A percentile compares a stretch with the other conserved stretches of the same genome.
Evolutionary conservation across 768 basidiomycete species (phyloP).

Genomic region (Kwoniella shandongensis): DNA sequence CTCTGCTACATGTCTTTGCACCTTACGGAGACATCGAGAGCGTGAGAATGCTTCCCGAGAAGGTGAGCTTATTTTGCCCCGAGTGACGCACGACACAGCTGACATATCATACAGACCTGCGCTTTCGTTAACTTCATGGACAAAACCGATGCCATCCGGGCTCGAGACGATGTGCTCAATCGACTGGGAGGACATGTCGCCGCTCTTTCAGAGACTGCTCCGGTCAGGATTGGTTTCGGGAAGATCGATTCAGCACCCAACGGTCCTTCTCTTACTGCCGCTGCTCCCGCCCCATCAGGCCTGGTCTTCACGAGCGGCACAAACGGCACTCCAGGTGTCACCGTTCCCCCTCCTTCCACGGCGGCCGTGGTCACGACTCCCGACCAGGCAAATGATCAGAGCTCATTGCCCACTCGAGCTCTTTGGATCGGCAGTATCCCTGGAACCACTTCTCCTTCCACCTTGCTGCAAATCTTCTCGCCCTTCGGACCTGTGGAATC

Average conservation of each 20-base stretch:
- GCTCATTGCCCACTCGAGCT: constrained; percentile 88
- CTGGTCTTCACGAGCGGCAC: constrained; percentile 40
- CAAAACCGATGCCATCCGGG: constrained; percentile 89
- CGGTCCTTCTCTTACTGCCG: constrained; percentile 66
- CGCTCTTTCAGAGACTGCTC: constrained; percentile 90
- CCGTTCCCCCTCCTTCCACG: constrained; percentile 39
- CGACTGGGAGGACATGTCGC: constrained; percentile 78
- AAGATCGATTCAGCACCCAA: constrained; percentile 96
- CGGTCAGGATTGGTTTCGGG: constrained; percentile 95
- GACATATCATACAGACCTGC: constrained; percentile 68
- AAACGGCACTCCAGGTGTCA: constrained; percentile 55
- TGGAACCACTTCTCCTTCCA: constrained; percentile 88
- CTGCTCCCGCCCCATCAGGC: constrained; percentile 51
- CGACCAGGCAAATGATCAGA: constrained; percentile 60
- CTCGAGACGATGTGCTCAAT: constrained; percentile 96
- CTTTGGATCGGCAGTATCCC: constrained; percentile 99
- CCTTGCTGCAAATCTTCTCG: constrained; percentile 91
- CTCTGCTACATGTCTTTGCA: constrained; percentile 91
- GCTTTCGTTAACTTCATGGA: constrained; percentile 99
- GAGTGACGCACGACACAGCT: not conserved
- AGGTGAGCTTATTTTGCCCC: constrained; percentile 60
- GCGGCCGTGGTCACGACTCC: constrained; percentile 8
- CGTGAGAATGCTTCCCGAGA: constrained; percentile 89
- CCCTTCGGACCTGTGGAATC: constrained; percentile 98
- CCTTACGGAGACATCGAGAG: constrained; percentile 97